Base-by-base conservation (phyloP, 805 yeast species). In the Hanseniaspora singularis region DNA sequence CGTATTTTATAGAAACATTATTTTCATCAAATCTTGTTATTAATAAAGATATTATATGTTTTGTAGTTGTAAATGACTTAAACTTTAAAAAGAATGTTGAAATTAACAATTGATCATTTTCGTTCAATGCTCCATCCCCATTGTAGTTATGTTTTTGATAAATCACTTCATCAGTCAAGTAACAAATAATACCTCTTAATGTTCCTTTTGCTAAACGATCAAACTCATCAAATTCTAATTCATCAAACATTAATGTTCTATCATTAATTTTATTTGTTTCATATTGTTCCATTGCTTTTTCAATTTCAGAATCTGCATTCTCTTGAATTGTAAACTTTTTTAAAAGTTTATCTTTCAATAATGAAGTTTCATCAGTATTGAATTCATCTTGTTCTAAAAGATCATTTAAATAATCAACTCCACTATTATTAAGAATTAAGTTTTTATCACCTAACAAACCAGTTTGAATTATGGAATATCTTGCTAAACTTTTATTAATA, bases 71-170 rank as follows among this genome's bases (percentile, higher is more conserved):
- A 62, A 80, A 88, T 47, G 76, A 73, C 54, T 87, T 71, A 64
- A 81, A 86, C 34, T 84, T 79, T 46, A 85, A 66, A 64, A 88
- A 76, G 56, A 87, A 83, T 0, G 92, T 75, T 0, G 92, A 75
- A 2, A 76, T 68, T 50, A 80, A 75, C 55, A 81, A 78, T 49
- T 76, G 76, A 49, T 76, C 82, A 1, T 86, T 81, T 14, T 79
- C 77, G 16, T 60, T 54, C 55, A 81, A 89, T 3, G 30, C 26
- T 12, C 19, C 15, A 7, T 24, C 4, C 3, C 20, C 14, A 27
- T 44, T 24, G 15, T 31, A 18, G 59, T 81, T 80, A 0, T 88
- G 81, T 41, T 81, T 61, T 20, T 82, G 68, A 54, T 67, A 72
- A 3, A 82, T 74, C 49, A 82, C 65, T 1, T 76, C 76, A 32